Evolutionary conservation across 108 stramenopile genomes (phyloP), one percentile per base, ranked within the genome.

Genomic region (Mayamaea pseudoterrestris): DNA sequence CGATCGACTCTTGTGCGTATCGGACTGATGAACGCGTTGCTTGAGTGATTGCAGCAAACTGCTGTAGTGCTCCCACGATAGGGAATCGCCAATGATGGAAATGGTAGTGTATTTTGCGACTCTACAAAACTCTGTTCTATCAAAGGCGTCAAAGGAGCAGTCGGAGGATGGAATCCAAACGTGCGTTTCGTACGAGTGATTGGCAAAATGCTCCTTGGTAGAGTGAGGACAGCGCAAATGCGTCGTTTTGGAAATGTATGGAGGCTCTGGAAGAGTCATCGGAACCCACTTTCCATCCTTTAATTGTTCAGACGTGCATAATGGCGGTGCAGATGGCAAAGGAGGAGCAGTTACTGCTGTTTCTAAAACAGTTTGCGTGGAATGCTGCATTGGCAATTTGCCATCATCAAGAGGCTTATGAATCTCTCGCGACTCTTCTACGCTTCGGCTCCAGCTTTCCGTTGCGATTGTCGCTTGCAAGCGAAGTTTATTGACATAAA

Each of bases 1-100:
- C 22, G 46, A 25, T n/a, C 55, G 53, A 9, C 47, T 39, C 14
- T 36, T 26, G 29, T 54, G 55, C 23, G 57, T 58, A n/a, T 29
- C 23, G 7, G 27, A 26, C 35, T 60, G 59, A 16, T 53, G 41
- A 2, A 61, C 50, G 21, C 25, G 49, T 18, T 44, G 14, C 23
- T 66, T 66, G 4, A 72, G 47, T 11, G 63, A 27, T 13, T 68
- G 58, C 12, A 53, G 40, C 17, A 73, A 37, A 18, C 67, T 64
- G 2, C 43, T 40, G 30, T 61, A 73, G 25, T 68, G 66, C 35
- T 73, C 72, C 53, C 53, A 73, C 18, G 56, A 60, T 21, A 73
- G 29, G 2, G 72, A 73, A 56, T 73, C 72, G 34, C 72, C 72
- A 13, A 60, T 41, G 20, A 73, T 53, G 27, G 58, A 34, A n/a